A percentile compares a stretch with the other conserved stretches of the same genome.
Conservation (phyloP, 108 stramenopile species). For the Chaetoceros tenuissimus region DNA sequence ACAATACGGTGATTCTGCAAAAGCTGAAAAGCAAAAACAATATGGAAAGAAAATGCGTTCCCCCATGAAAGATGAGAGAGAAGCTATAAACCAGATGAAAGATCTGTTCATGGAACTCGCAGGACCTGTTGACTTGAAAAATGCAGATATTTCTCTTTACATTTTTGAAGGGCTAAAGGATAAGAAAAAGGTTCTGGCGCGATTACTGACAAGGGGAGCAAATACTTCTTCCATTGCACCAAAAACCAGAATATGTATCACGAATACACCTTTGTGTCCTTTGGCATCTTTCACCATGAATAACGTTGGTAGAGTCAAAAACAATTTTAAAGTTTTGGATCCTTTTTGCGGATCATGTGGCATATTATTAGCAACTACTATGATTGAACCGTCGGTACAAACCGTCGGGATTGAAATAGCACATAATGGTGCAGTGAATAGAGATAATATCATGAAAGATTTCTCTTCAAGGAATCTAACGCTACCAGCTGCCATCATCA, state of each 20-base stretch:
- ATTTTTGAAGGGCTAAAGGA: constrained; percentile 63
- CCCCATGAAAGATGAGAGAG: constrained; percentile 40
- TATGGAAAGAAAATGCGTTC: constrained; percentile 64
- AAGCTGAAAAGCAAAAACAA: constrained; percentile 35
- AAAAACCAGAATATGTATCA: constrained; percentile 73
- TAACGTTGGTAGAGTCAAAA: constrained; percentile 52
- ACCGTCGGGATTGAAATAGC: constrained; percentile 82
- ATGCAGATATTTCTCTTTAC: constrained; percentile 67
- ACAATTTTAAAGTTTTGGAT: constrained; percentile 53
- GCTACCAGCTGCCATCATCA: constrained; percentile 43
- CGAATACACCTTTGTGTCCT: constrained; percentile 75
- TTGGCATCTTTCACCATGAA: constrained; percentile 74
- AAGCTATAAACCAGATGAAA: constrained; percentile 44
- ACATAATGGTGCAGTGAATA: constrained; percentile 56
- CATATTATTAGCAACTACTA: constrained; percentile 67
- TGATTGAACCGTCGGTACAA: constrained; percentile 45
- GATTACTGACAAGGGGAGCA: constrained; percentile 45
- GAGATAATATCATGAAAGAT: constrained; percentile 54
- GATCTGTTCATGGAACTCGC: constrained; percentile 43
- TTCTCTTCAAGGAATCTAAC: constrained; percentile 51
- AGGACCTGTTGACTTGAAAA: constrained; percentile 52
- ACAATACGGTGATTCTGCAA: constrained; percentile 28
- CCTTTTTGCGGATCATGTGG: constrained; percentile 76
- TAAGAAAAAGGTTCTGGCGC: constrained; percentile 32
- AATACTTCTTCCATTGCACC: constrained; percentile 57